Conservation (phyloP, 805 yeast species). For the Yamadazyma laniorum region DNA sequence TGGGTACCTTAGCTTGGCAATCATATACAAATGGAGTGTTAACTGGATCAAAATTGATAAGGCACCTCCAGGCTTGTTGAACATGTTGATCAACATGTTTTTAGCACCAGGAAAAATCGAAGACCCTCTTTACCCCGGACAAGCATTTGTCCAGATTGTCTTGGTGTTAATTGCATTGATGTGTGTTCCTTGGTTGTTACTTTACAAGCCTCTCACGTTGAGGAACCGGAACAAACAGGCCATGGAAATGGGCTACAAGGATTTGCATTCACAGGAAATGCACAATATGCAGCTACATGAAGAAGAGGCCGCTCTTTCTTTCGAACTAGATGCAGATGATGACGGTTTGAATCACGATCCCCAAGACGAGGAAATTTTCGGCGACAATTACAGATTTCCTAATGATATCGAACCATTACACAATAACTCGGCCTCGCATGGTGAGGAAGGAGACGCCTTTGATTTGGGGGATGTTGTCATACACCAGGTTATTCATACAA, state of each 20-base stretch:
- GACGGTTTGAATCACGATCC: conserved; percentile 5
- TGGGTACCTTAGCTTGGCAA: conserved; percentile 65
- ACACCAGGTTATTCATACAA: conserved; percentile 78
- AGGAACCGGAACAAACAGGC: conserved; percentile 38
- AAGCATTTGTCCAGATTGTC: conserved; percentile 57
- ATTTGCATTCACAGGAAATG: conserved; percentile 29
- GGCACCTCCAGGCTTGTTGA: conserved; percentile 70
- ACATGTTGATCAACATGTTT: conserved; percentile 76
- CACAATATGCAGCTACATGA: conserved; percentile 38
- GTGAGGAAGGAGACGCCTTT: conserved; percentile 35
- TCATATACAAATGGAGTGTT: conserved; percentile 70
- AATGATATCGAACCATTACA: conserved; percentile 40
- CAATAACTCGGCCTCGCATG: conserved; percentile 34
- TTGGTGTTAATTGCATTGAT: conserved; percentile 57
- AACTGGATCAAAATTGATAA: conserved; percentile 64
- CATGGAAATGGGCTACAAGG: conserved; percentile 35
- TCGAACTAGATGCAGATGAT: conserved; percentile 11
- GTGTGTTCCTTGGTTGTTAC: conserved; percentile 73
- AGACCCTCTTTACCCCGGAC: conserved; percentile 65
- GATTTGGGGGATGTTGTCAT: conserved; percentile 67
- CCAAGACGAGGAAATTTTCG: conserved; percentile 9
- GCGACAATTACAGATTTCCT: conserved; percentile 31
- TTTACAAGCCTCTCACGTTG: conserved; percentile 58
- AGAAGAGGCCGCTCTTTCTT: conserved; percentile 35
- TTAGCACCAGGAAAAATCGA: conserved; percentile 69